Conservation (phyloP, 768 basidiomycete genomes). For the Leccinum disarticulatum region DNA sequence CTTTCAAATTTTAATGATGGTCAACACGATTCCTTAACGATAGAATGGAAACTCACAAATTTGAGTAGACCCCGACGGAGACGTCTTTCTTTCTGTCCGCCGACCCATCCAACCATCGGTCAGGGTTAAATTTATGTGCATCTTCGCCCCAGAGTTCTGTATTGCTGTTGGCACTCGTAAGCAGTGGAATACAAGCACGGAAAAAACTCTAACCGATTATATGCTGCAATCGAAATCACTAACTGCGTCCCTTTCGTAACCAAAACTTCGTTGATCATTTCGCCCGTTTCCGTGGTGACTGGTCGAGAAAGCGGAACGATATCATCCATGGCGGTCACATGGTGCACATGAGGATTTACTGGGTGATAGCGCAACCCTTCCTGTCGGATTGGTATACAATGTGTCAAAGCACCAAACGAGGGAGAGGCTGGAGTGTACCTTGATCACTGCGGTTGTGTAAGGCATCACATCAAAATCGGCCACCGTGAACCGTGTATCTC, state of each 20-base stretch:
- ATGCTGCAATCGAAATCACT: conserved; percentile 51
- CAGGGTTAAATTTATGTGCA: conserved; percentile 33
- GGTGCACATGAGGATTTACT: conserved; percentile 48
- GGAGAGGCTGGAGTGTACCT: conserved; percentile 18
- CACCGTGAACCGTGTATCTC: conserved; percentile 13
- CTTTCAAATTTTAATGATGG: neutral
- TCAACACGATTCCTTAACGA: neutral
- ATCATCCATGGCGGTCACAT: conserved; percentile 52
- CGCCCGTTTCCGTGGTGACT: conserved; percentile 45
- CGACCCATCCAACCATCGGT: conserved; percentile 26
- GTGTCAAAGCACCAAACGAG: conserved; percentile 16
- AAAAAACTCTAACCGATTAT: conserved; percentile 44
- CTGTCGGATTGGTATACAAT: conserved; percentile 24
- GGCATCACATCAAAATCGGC: conserved; percentile 54
- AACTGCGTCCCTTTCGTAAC: conserved; percentile 47
- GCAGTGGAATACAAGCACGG: neutral
- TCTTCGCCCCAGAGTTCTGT: conserved; percentile 34
- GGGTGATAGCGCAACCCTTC: conserved; percentile 50
- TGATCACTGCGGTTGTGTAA: conserved; percentile 41
- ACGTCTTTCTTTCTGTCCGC: conserved; percentile 18
- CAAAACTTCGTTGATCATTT: conserved; percentile 41
- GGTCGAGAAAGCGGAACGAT: conserved; percentile 58
- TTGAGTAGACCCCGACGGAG: conserved; percentile 30
- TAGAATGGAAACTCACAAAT: conserved; percentile 19
- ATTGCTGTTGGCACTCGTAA: conserved; percentile 15